Percentiles rank a stretch among this genome's conserved stretches.
Evolutionary conservation across 2,329 filamentous ascomycete genomes (phyloP).

Genomic region (Magnaporthiopsis incrustans): DNA sequence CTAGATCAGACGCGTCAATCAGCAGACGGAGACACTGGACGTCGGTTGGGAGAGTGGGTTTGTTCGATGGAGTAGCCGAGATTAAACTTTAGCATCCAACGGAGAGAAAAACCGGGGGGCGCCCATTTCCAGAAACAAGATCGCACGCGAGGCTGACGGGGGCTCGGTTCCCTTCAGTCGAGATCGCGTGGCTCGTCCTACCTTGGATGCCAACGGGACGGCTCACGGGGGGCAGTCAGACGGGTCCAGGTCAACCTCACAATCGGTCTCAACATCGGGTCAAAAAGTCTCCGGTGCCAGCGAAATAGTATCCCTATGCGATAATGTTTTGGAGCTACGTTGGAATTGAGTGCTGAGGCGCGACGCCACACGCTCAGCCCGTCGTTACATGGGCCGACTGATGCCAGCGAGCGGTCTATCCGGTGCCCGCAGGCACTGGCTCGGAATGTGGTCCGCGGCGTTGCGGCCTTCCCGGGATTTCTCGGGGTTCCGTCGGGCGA

Average conservation of each 20-base stretch:
- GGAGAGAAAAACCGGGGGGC: not conserved
- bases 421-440: not conserved
- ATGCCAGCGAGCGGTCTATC: too few relatives aligned
- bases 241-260: too few relatives aligned
- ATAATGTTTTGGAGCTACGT: not conserved
- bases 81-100: not conserved
- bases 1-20: not conserved
- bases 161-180: too few relatives aligned
- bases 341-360: too few relatives aligned
- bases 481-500: not conserved
- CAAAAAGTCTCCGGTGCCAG: not conserved
- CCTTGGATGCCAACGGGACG: too few relatives aligned
- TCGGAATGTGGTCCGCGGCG: not conserved
- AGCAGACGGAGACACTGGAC: not conserved
- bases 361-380: not conserved
- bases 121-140: not conserved
- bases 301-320: not conserved
- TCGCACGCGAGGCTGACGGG: not conserved
- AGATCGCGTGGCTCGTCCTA: not conserved
- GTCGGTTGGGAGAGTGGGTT: not conserved
- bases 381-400: not conserved
- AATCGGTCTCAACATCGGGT: not conserved
- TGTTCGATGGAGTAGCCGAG: not conserved
- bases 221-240: not conserved
- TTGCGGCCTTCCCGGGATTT: not conserved